Evolutionary conservation across 2,329 filamentous ascomycete species (phyloP), one percentile per base, ranked within the genome.

Genomic region (Tolypocladium nubicola): DNA sequence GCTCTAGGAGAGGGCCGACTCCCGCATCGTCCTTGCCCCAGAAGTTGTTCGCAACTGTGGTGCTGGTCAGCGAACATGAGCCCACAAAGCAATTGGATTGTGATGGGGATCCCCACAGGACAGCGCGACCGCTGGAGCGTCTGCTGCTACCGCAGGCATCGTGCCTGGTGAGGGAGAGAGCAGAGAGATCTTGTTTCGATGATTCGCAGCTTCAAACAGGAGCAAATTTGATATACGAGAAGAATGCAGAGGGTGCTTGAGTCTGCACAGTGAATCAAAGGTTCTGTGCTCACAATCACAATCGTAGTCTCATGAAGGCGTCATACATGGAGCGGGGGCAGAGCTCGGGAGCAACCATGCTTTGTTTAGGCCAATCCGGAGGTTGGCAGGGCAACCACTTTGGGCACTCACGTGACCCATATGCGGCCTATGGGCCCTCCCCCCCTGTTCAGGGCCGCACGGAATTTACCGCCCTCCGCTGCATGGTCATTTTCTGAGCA

Each of bases 11-110:
- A 58, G 94, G 95, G 52, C 81, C 81, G 68, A 99, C 92, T 70
- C 94, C 95, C 55, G 93, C 94, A 79, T 99, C 94, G 72, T 97
- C 93, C 79, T 96, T 97, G 62, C 94, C 94, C 94, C 94, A 99
- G 74, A 99, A 99, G 72, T 99, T 99, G 77, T 99, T 99, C 67
- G 94, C 93, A 77, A 99, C 92, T 92, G 54, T 3, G 45, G 53
- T 23, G 38, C 35, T 54, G 54, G 60, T 67, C 56, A 68, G 67
- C 35, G 14, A 54, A 26, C 21, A 38, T 13, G 5, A 38, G 16
- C 21, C 19, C 10, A 53, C 43, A 21, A 11, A 14, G 21, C 13
- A 49, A 37, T 33, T 9, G 13, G 3, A 35, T 43, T 40, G 4
- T 16, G 30, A 41, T 13, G 41, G 45, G 47, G 53, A 35, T 57